Percentiles rank a stretch among this genome's conserved stretches.
These are phyloP conservation scores for Colletotrichum abscissum DNA, from an alignment of 2,329 filamentous ascomycete genomes.

Conservation along the genomic window DNA sequence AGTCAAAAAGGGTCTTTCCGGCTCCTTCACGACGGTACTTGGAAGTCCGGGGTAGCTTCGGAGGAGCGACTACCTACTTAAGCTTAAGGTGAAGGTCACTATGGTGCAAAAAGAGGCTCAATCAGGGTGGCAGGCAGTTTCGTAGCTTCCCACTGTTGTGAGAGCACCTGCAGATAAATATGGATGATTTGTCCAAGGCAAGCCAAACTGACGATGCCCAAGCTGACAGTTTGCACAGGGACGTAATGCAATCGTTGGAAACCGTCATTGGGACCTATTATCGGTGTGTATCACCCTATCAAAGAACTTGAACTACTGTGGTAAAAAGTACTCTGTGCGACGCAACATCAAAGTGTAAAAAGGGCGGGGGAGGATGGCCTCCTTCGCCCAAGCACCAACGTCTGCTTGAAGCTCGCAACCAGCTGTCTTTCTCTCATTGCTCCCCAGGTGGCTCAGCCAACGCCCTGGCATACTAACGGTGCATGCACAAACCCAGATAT, in stretches of 20 bases:
- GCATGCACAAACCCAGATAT: too few relatives aligned
- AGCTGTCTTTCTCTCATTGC: too few relatives aligned
- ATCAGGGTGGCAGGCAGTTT: neutral
- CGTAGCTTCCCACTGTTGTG: neutral
- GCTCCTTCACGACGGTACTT: neutral
- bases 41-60: neutral
- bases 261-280: neutral
- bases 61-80: too few relatives aligned
- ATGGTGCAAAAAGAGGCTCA: neutral
- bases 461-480: neutral
- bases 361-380: neutral
- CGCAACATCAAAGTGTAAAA: neutral
- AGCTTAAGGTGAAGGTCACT: neutral
- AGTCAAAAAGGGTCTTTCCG: neutral
- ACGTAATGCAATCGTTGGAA: neutral
- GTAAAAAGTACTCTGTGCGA: neutral
- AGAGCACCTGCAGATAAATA: neutral
- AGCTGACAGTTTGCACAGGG: neutral
- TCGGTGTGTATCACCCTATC: neutral
- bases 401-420: too few relatives aligned
- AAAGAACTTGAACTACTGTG: neutral
- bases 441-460: neutral
- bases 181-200: neutral
- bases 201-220: neutral
- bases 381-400: too few relatives aligned